Evolutionary conservation across 495 filamentous ascomycete species (phyloP), one percentile per base, ranked within the genome.

Genomic region (Glutinoglossum americanum): DNA sequence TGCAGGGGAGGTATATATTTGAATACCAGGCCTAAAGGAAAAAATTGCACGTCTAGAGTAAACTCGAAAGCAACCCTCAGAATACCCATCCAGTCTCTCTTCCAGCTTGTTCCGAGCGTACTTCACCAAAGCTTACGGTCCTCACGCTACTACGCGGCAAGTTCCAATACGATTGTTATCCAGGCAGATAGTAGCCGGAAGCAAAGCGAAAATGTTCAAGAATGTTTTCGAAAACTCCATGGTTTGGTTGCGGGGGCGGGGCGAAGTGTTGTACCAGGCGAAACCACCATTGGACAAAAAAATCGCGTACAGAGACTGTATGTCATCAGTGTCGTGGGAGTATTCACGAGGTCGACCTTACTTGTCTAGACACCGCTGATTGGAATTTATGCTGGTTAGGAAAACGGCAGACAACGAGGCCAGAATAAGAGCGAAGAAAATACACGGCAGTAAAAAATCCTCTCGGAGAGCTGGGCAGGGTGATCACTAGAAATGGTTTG

Each of bases 21-120:
- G n/a, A n/a, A n/a, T n/a, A n/a, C n/a, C n/a, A n/a, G n/a, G n/a
- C n/a, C n/a, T n/a, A n/a, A n/a, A n/a, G n/a, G 8, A 41, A 41
- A 41, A 17, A 41, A 17, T 23, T 23, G 17, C 13, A 21, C 47
- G 6, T 19, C 55, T 62, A 98, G 92, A 69, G 87, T 93, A 27
- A 92, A 89, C 67, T 85, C 85, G 17, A 98, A 98, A 69, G 92
- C 89, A 11, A 95, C 85, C 17, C 66, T 87, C 67, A 85, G 70
- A 65, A 72, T 77, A 70, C 69, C 80, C 32, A 64, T 84, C 19
- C 61, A 72, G 26, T 66, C 78, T 30, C 70, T 94, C 30, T 62
- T 81, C 11, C 70, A 71, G 10, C 66, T 78, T 28, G 66, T 97
- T 0, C 92, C 93, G 6, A 77, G 71, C 39, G 64, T 85, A 4